Conservation (phyloP, 306 rosid genomes). For the Oxytropis ochrocephala region DNA sequence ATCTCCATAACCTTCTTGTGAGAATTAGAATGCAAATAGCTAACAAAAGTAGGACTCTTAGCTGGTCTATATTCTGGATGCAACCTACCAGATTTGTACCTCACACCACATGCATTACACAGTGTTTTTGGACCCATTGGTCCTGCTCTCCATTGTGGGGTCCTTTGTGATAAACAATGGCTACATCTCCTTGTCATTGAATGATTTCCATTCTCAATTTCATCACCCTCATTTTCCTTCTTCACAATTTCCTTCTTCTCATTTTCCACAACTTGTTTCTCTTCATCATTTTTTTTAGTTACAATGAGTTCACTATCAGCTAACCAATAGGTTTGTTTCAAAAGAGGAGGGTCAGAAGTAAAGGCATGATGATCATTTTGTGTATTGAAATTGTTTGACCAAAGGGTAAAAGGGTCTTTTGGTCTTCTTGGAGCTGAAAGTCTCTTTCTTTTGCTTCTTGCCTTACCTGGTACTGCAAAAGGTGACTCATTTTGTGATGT, state of each 20-base stretch:
- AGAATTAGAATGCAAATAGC: slow-evolving; percentile 34
- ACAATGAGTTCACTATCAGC: slow-evolving; percentile 59
- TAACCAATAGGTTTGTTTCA: slow-evolving; percentile 59
- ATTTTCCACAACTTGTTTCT: not conserved
- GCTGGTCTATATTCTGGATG: slow-evolving; percentile 41
- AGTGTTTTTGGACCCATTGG: slow-evolving; percentile 35
- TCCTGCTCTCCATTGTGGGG: slow-evolving; percentile 40
- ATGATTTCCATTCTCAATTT: slow-evolving; percentile 4
- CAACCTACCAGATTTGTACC: slow-evolving; percentile 42
- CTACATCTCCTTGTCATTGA: slow-evolving; percentile 37
- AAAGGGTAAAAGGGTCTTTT: slow-evolving; percentile 30
- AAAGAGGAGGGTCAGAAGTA: slow-evolving; percentile 44
- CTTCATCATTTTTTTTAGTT: not conserved
- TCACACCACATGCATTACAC: slow-evolving; percentile 42
- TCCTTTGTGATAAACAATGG: slow-evolving; percentile 33
- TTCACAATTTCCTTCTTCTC: not conserved
- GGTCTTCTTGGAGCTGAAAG: slow-evolving; percentile 35
- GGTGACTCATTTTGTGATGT: slow-evolving; percentile 15
- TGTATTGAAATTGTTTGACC: slow-evolving; percentile 32
- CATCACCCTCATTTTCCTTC: not conserved
- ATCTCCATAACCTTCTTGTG: slow-evolving; percentile 51
- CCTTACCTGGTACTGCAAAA: slow-evolving; percentile 51
- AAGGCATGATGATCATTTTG: slow-evolving; percentile 34
- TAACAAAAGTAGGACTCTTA: slow-evolving; percentile 38
- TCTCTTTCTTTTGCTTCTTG: slow-evolving; percentile 72